Conservation (phyloP, 345 rosid species). For the Arabidopsis thaliana region TAIR10.1 NC_003075.7:2678501-2679000, state of each 20-base stretch:
- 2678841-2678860: neutral
- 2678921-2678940: conserved; percentile 91
- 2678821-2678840: conserved; percentile 76
- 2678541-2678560: conserved; percentile 83
- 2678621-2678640: conserved; percentile 88
- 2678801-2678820: conserved; percentile 80
- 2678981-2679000: conserved; percentile 87
- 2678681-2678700: conserved; percentile 1
- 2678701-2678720: neutral
- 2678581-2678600: conserved; percentile 80
- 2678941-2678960: conserved; percentile 92
- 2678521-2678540: conserved; percentile 83
- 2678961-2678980: conserved; percentile 96
- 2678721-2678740: neutral
- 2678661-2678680: neutral
- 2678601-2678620: conserved; percentile 73
- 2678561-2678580: conserved; percentile 83
- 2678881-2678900: conserved; percentile 10
- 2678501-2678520: conserved; percentile 57
- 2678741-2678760: conserved; percentile 75
- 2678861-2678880: neutral
- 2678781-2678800: conserved; percentile 89
- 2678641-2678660: conserved; percentile 54
- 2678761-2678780: conserved; percentile 88
- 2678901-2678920: conserved; percentile 49